Conservation (phyloP, 331 rosid genomes). For the Quercus phellos region DNA sequence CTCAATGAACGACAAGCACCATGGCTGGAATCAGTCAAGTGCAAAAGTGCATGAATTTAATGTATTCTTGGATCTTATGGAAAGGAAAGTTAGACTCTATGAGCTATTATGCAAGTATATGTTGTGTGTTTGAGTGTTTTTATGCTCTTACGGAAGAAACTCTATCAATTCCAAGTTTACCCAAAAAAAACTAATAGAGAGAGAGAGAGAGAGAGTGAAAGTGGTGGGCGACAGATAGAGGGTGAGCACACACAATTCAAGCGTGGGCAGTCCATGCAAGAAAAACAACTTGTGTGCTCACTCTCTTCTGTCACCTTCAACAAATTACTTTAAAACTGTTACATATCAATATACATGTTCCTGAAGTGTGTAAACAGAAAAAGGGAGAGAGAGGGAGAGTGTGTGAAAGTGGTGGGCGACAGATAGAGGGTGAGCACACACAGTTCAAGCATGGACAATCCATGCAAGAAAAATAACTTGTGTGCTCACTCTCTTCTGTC, state of each 20-base stretch:
- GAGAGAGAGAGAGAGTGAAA: not conserved
- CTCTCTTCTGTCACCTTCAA: constrained; percentile 24
- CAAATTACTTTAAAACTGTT: too few species aligned
- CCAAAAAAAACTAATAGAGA: too few species aligned
- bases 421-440: constrained; percentile 29
- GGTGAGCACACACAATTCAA: constrained; percentile 11
- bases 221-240: not conserved
- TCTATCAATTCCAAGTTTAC: too few species aligned
- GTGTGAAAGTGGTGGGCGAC: constrained; percentile 3
- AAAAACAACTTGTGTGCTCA: constrained; percentile 31
- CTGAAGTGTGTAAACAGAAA: not conserved
- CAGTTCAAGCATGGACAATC: constrained; percentile 17
- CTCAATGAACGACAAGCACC: too few species aligned
- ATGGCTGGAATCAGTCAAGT: too few species aligned
- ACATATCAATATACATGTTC: too few species aligned
- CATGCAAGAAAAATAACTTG: constrained; percentile 28
- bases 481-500: constrained; percentile 46
- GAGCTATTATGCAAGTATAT: too few species aligned
- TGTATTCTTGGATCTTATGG: not conserved
- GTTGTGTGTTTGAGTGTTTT: too few species aligned
- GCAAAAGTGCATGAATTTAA: too few species aligned
- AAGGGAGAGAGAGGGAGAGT: not conserved
- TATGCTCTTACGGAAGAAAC: too few species aligned
- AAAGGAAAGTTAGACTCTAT: not conserved
- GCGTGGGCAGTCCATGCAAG: constrained; percentile 22